phyloP scores from a whole-genome alignment of 768 basidiomycete species.

The Suillus brevipes region DNA sequence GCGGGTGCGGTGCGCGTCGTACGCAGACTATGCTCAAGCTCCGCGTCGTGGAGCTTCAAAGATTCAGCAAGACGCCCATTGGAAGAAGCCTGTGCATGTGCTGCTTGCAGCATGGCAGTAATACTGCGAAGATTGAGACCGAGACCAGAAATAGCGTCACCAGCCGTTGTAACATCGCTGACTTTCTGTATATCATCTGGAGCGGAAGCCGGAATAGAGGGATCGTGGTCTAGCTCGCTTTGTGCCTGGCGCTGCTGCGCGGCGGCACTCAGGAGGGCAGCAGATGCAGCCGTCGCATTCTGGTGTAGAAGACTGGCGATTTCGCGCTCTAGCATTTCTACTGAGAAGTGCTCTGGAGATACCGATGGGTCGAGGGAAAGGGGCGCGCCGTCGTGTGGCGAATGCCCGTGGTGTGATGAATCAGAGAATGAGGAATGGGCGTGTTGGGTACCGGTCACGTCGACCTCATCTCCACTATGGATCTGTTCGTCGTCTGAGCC shows the following conservation, averaged over 20 bases:
- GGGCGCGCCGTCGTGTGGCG: slow-evolving; percentile 28
- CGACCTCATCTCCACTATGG: slow-evolving; percentile 28
- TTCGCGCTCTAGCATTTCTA: slow-evolving; percentile 77
- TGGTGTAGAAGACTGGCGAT: slow-evolving; percentile 74
- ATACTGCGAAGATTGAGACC: slow-evolving; percentile 62
- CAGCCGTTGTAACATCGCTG: slow-evolving; percentile 1
- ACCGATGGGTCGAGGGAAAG: slow-evolving; percentile 41
- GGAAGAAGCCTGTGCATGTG: slow-evolving; percentile 59
- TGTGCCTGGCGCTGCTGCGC: slow-evolving; percentile 64
- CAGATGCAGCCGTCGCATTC: slow-evolving; percentile 69
- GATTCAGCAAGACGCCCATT: slow-evolving; percentile 48
- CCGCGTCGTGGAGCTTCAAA: slow-evolving; percentile 48
- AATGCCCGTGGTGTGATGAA: slow-evolving; percentile 17
- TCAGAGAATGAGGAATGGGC: slow-evolving; percentile 27
- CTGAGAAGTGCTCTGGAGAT: slow-evolving; percentile 53
- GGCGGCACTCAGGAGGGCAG: slow-evolving; percentile 62
- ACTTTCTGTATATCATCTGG: slow-evolving; percentile 19
- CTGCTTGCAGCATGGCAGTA: slow-evolving; percentile 80
- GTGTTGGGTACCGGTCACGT: slow-evolving; percentile 33
- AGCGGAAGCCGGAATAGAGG: slow-evolving; percentile 28
- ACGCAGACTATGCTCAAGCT: slow-evolving; percentile 45
- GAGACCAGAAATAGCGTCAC: slow-evolving; percentile 36
- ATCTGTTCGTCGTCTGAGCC: slow-evolving; percentile 52
- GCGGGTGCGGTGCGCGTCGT: slow-evolving; percentile 72
- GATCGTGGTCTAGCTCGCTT: slow-evolving; percentile 38